Conservation (phyloP, 768 basidiomycete species). For the Harrya chromipes region DNA sequence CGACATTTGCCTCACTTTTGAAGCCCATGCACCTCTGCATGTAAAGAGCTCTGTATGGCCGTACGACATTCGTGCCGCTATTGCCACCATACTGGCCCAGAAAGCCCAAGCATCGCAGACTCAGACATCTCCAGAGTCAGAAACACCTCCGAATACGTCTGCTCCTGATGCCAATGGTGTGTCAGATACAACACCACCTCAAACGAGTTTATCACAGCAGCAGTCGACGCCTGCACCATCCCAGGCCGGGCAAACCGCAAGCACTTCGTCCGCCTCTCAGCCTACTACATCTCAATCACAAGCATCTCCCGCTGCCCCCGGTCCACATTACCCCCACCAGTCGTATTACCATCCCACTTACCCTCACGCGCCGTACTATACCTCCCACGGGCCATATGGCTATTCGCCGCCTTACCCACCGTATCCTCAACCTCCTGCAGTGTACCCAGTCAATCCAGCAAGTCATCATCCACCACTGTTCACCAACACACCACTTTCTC, state of each 20-base stretch:
- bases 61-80: conserved; percentile 60
- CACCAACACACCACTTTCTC: conserved; percentile 34
- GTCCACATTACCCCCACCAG: conserved; percentile 47
- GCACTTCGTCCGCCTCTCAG: conserved; percentile 17
- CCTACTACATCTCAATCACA: conserved; percentile 19
- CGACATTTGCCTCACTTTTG: conserved; percentile 73
- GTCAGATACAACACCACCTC: conserved; percentile 12
- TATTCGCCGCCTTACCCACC: conserved; percentile 40
- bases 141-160: conserved; percentile 11
- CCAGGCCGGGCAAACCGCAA: conserved; percentile 20
- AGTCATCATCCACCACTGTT: conserved; percentile 31
- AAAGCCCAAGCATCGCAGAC: conserved; percentile 23
- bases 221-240: conserved; percentile 23
- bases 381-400: conserved; percentile 35
- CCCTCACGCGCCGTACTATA: conserved; percentile 67
- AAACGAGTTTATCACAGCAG: conserved; percentile 18
- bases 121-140: conserved; percentile 11
- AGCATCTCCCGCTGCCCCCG: conserved; percentile 19
- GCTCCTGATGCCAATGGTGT: conserved; percentile 9
- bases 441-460: conserved; percentile 30
- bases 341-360: conserved; percentile 59
- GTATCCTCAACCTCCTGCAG: conserved; percentile 31
- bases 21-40: conserved; percentile 63
- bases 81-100: conserved; percentile 45
- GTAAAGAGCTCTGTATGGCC: conserved; percentile 73